Conservation (phyloP, 75 land plant genomes). For the Isoetes taiwanensis region DNA sequence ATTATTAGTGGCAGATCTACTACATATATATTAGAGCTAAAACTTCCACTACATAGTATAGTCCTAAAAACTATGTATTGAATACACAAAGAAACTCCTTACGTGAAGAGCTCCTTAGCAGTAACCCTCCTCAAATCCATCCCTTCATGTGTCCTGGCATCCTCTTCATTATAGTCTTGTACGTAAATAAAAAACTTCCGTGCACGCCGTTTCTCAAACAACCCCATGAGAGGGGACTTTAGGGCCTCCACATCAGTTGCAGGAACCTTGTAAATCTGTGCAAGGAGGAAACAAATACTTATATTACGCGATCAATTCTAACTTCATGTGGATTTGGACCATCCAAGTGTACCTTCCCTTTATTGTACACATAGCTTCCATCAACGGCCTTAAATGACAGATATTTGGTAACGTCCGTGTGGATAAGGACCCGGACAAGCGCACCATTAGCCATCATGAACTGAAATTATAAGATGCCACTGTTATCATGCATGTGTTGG, state of each 20-base stretch:
- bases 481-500: too few species aligned
- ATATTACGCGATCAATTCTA: neutral
- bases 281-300: conserved; percentile 5
- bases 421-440: conserved; percentile 84
- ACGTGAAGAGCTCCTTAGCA: conserved; percentile 73
- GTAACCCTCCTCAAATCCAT: conserved; percentile 66
- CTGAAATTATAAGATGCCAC: conserved; percentile 32
- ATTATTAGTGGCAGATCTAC: neutral
- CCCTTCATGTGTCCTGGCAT: conserved; percentile 85
- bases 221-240: conserved; percentile 86
- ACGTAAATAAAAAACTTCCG: conserved; percentile 85
- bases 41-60: neutral
- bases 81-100: conserved; percentile 19
- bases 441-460: conserved; percentile 98
- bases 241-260: conserved; percentile 91
- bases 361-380: conserved; percentile 93
- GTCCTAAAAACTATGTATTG: neutral
- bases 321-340: neutral
- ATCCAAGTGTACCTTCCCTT: conserved; percentile 57
- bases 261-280: conserved; percentile 80
- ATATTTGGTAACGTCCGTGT: conserved; percentile 91
- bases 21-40: neutral
- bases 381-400: conserved; percentile 94
- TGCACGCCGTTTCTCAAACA: conserved; percentile 88
- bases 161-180: conserved; percentile 78